Evolutionary conservation across 2,329 filamentous ascomycete species (phyloP), one percentile per base, ranked within the genome.

Genomic region (Ophiostoma fasciatum): DNA sequence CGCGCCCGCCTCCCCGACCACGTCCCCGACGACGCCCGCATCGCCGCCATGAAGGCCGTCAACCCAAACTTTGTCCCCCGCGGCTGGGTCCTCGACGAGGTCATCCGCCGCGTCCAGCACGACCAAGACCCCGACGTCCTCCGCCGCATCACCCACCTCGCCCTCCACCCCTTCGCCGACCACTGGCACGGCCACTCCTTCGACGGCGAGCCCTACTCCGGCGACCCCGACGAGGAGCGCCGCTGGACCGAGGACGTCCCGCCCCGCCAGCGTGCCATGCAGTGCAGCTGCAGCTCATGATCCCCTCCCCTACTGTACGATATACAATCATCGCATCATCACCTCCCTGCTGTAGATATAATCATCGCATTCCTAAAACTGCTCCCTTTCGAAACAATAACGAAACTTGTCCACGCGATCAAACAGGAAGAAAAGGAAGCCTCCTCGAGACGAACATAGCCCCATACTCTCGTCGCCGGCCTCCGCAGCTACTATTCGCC

Each of bases 21-120:
- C 3, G 60, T 53, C 2, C 49, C 53, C 13, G 78, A 92, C 31
- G 61, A 58, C 4, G 71, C 78, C 48, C 67, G 88, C 42, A 70
- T 75, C 40, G 56, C 51, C 21, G 71, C 70, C 11, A 96, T 96
- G 90, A 83, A 81, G 60, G 64, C 61, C 19, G 80, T 87, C 17
- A 98, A 98, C 51, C 90, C 90, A 3, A 94, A 82, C 60, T 98
- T 98, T 50, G 65, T 94, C 1, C 84, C 90, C 0, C 72, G 85
- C 31, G 78, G 81, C 14, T 98, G 88, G 87, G 73, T 98, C 35
- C 64, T 98, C 15, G 88, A 96, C 53, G 90, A 98, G 56, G 56
- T 98, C 12, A 96, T 98, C 46, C 73, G 80, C 31, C 71, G 83
- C 9, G 87, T 96, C 0, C 84, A 96, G 56, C 82, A 82, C 53